phyloP scores from a whole-genome alignment of 495 filamentous ascomycete genomes.

The Xylaria venustula region DNA sequence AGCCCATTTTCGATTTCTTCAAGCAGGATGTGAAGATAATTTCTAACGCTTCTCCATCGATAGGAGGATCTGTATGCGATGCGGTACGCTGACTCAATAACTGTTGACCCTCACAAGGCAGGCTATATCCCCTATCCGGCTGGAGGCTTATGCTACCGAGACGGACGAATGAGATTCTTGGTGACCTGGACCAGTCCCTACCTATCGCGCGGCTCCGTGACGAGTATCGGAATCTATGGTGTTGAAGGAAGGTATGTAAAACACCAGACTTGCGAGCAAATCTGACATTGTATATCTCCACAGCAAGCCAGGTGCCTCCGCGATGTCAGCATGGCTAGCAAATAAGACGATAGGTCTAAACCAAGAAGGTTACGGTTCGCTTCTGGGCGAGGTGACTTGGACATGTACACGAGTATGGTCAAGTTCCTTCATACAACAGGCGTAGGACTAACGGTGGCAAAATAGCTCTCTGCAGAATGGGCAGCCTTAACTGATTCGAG shows the following conservation, averaged over 20 bases:
- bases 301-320: slow-evolving; percentile 47
- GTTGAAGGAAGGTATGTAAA: slow-evolving; percentile 42
- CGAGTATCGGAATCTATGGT: slow-evolving; percentile 45
- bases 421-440: neutral
- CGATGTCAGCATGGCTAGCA: slow-evolving; percentile 42
- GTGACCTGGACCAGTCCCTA: slow-evolving; percentile 50
- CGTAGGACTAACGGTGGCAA: neutral
- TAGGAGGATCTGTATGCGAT: slow-evolving; percentile 34
- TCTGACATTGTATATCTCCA: neutral
- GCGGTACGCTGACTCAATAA: slow-evolving; percentile 41
- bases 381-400: slow-evolving; percentile 39
- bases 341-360: slow-evolving; percentile 39
- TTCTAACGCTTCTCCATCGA: neutral
- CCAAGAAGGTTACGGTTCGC: slow-evolving; percentile 36
- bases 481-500: slow-evolving; percentile 34
- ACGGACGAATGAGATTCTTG: slow-evolving; percentile 44
- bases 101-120: slow-evolving; percentile 50
- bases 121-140: slow-evolving; percentile 51
- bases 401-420: slow-evolving; percentile 34
- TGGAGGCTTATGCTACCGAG: slow-evolving; percentile 44
- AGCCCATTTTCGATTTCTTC: neutral
- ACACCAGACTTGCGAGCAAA: neutral
- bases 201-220: slow-evolving; percentile 30
- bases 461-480: slow-evolving; percentile 44
- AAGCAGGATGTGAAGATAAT: too few species aligned